Base-by-base conservation (phyloP, 768 basidiomycete genomes). In the Suillus paluster region DNA sequence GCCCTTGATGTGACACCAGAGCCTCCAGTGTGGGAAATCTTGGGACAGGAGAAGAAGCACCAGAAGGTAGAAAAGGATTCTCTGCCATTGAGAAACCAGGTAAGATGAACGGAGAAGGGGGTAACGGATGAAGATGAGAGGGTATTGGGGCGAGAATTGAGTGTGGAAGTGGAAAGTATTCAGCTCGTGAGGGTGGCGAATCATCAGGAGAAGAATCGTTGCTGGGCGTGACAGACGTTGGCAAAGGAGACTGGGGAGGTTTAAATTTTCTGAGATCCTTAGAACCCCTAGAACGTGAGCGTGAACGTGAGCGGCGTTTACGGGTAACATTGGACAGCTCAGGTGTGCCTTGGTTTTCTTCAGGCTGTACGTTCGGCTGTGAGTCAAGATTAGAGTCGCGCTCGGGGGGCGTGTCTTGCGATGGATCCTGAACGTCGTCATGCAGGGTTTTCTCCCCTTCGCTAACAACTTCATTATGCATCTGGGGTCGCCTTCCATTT, bases 401-500 rank as follows among this genome's bases (percentile, higher is more conserved):
- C 50, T 64, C 66, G 21, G 53, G 30, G 5, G 42, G 5, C 19
- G 54, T 62, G 15, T 62, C 70, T 30, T 50, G 57, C 10, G 34
- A 46, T 33, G 12, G 50, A 25, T 73, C 75, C 58, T 58, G 74
- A 67, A 66, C 75, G 67, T 79, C 84, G 59, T 79, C 79, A 46
- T 71, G 71, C 55, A 75, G 77, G 52, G 75, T 77, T 72, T 83
- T 88, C 75, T 94, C 92, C 11, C 92, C 90, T 73, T 94, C 92
- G 70, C 91, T 93, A 56, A 92, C 86, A 21, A 86, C 89, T 67
- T 92, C 91, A 66, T 85, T 80, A 69, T 91, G 92, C 91, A 93
- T 92, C 53, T 89, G 92, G 1, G 94, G 94, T 46, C 95, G 82
- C 59, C 94, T 80, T 9, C 94, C 94, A 74, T 94, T 91, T 74